Evolutionary conservation across 164 flowering plant species (phyloP).

Genomic region (Sedum album): DNA sequence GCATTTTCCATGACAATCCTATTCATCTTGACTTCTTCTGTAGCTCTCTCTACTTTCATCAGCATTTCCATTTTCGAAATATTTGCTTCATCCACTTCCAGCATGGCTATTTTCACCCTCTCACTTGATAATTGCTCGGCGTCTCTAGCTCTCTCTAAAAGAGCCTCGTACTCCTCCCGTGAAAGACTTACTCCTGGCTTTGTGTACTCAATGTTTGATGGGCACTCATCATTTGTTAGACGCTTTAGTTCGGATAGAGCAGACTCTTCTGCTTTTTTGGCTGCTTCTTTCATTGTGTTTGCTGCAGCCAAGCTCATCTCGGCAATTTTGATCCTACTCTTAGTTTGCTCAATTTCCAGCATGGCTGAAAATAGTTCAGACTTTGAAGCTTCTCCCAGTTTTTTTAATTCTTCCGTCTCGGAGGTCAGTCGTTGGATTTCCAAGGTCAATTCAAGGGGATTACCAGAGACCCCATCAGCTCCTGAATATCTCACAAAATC

Average conservation of each 20-base stretch:
- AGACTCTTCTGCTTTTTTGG: conserved; percentile 70
- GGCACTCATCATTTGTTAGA: conserved; percentile 29
- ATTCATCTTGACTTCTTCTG: conserved; percentile 66
- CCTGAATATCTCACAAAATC: conserved; percentile 28
- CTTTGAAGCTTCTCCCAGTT: conserved; percentile 59
- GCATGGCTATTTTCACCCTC: conserved; percentile 48
- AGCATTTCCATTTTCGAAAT: conserved; percentile 47
- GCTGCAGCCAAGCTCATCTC: conserved; percentile 79
- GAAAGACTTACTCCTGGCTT: conserved; percentile 43
- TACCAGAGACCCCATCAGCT: conserved; percentile 15
- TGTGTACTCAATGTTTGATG: conserved; percentile 21
- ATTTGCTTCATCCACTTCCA: conserved; percentile 62
- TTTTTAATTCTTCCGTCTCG: conserved; percentile 65
- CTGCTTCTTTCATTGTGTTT: conserved; percentile 79
- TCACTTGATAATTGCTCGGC: conserved; percentile 51
- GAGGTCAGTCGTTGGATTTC: conserved; percentile 50
- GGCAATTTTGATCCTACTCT: conserved; percentile 49
- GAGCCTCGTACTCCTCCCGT: conserved; percentile 58
- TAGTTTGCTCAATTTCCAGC: conserved; percentile 65
- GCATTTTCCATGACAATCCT: conserved; percentile 73
- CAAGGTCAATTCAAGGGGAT: conserved; percentile 36
- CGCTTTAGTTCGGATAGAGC: conserved; percentile 75
- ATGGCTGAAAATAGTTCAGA: conserved; percentile 47
- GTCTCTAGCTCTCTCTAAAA: conserved; percentile 45
- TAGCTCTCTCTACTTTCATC: conserved; percentile 62